Evolutionary conservation across 2,329 filamentous ascomycete species (phyloP), one percentile per base, ranked within the genome.

Genomic region (Fusarium tjaetaba): DNA sequence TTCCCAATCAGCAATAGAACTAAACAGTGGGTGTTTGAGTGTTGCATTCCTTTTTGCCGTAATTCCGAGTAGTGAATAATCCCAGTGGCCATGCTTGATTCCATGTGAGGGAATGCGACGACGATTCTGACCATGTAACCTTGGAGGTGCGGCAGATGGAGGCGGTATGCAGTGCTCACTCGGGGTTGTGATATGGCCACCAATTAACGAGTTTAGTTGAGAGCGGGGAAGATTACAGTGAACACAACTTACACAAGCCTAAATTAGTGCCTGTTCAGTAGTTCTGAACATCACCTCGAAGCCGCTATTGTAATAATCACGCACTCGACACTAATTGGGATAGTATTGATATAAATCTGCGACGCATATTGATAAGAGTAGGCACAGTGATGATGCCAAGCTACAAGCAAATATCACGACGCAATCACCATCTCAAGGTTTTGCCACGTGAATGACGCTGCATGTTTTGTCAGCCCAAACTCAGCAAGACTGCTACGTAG

Each of bases 381-480:
- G 20, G 4, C 3, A 10, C 24, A 38, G 18, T 39, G 24, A 26
- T 22, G 20, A 39, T 41, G 24, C 51, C 34, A 16, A 38, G 24
- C 51, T n/a, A n/a, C n/a, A 28, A 7, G 4, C 7, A 38, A 8
- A 39, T 38, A 39, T 18, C 24, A 16, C 20, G 20, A 53, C 10
- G 39, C 65, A 70, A 53, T 66, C 66, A 16, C 42, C 11, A n/a
- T 24, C 49, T 28, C 53, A 48, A 60, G 16, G 43, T 28, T 62
- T 74, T 57, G 68, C 72, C 72, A 74, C 64, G 71, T 74, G 72
- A 53, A 58, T 24, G 15, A 22, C 39, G 49, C 48, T 41, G 48
- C 41, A 41, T 22, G 56, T 59, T 72, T 72, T 49, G 63, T 65
- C 59, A 62, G 68, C 64, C 46, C 41, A 53, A 61, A 46, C 56